A percentile compares a stretch with the other conserved stretches of the same genome.
phyloP scores from a whole-genome alignment of 2,329 filamentous ascomycete genomes.

The Nigrospora oryzae region DNA sequence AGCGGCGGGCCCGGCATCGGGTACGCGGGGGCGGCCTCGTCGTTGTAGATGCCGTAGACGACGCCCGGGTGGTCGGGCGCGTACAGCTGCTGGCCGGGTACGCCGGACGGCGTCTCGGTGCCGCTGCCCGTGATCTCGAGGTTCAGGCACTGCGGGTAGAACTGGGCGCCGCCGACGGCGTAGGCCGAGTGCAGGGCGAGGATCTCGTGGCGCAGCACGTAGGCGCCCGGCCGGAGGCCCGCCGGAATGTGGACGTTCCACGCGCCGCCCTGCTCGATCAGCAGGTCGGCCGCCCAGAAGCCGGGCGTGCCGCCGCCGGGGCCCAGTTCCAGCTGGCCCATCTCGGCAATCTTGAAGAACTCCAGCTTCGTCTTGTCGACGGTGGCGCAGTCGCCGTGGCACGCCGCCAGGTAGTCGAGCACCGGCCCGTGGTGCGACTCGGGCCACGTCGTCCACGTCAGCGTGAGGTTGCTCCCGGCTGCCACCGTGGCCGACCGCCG shows the following conservation, averaged over 20 bases:
- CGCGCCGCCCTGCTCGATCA: not conserved
- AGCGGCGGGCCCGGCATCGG: slow-evolving; percentile 1
- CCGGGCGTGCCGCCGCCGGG: slow-evolving; percentile 22
- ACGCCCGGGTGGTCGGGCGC: not conserved
- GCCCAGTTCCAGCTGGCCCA: slow-evolving; percentile 17
- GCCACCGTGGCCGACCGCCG: slow-evolving; percentile 5
- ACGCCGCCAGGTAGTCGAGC: slow-evolving; percentile 27
- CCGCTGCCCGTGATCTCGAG: slow-evolving; percentile 23
- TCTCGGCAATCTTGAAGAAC: slow-evolving; percentile 33
- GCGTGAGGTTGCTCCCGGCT: slow-evolving; percentile 26
- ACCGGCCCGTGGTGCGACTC: slow-evolving; percentile 29
- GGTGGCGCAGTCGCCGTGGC: slow-evolving; percentile 16
- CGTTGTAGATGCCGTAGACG: slow-evolving; percentile 3
- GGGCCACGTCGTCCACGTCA: slow-evolving; percentile 32
- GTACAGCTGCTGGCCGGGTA: not conserved
- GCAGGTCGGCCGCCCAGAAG: slow-evolving; percentile 23
- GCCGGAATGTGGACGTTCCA: slow-evolving; percentile 38
- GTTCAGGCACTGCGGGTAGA: slow-evolving; percentile 30
- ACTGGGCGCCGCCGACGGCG: slow-evolving; percentile 26
- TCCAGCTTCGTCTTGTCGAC: slow-evolving; percentile 20
- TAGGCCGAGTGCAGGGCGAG: slow-evolving; percentile 40
- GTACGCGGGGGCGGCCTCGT: slow-evolving; percentile 2
- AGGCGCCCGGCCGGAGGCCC: slow-evolving; percentile 34
- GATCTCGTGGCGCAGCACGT: slow-evolving; percentile 44
- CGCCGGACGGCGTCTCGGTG: slow-evolving; percentile 14